A percentile compares a stretch with the other conserved stretches of the same genome.
Evolutionary conservation across 306 rosid species (phyloP).

Genomic region (Prunus armeniaca): DNA sequence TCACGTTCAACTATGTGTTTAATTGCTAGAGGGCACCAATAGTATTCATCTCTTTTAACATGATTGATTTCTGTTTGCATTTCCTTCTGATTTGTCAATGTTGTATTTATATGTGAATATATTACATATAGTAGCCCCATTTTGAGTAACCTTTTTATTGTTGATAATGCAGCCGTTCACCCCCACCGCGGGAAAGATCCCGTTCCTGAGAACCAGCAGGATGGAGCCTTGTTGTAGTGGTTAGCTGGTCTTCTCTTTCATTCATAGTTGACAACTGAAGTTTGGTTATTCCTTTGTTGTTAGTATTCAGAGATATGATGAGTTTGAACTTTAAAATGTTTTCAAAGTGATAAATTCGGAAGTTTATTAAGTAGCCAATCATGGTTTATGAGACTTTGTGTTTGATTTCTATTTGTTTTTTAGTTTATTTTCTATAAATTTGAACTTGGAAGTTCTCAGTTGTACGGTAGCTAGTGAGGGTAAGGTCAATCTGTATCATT

Average conservation of each 20-base stretch:
- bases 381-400: constrained; percentile 12
- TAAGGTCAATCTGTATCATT: background rate
- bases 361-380: constrained; percentile 5
- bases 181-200: constrained; percentile 50
- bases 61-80: background rate
- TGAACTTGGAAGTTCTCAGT: background rate
- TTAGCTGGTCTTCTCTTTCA: constrained; percentile 33
- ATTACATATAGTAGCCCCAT: background rate
- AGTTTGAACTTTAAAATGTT: constrained; percentile 23
- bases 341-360: constrained; percentile 1
- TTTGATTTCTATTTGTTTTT: background rate
- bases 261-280: constrained; percentile 25
- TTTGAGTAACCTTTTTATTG: constrained; percentile 9
- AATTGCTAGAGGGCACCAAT: background rate
- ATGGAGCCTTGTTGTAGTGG: constrained; percentile 23
- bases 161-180: constrained; percentile 60
- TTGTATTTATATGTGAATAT: background rate
- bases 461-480: no score
- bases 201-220: constrained; percentile 40
- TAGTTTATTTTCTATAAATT: background rate
- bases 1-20: background rate
- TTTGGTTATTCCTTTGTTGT: constrained; percentile 18
- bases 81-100: background rate
- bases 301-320: constrained; percentile 16
- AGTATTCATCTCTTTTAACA: background rate